These are phyloP conservation scores for Henckelia pumila DNA, from an alignment of 257 asterid species.

Conservation along the genomic window DNA sequence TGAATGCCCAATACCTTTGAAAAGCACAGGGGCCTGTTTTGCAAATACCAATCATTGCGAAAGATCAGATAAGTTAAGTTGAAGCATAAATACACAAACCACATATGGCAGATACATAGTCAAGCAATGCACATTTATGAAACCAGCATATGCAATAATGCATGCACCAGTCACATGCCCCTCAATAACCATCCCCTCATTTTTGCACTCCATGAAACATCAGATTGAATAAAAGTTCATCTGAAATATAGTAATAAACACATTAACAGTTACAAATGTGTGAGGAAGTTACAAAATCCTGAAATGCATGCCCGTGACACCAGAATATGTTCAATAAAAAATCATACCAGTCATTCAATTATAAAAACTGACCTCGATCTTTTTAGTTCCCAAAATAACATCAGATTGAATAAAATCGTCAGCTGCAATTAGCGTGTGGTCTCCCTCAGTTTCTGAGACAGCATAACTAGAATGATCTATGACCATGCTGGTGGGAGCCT, in stretches of 20 bases:
- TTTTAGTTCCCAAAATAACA: slow-evolving; percentile 56
- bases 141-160: neutral
- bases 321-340: neutral
- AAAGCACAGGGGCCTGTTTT: slow-evolving; percentile 71
- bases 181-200: neutral
- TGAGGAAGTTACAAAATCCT: neutral
- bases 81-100: neutral
- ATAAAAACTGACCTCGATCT: slow-evolving; percentile 50
- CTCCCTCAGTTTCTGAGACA: slow-evolving; percentile 65
- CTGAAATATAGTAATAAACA: neutral
- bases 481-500: slow-evolving; percentile 71
- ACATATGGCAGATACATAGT: neutral
- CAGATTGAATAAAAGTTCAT: neutral
- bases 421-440: slow-evolving; percentile 68
- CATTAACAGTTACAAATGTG: neutral
- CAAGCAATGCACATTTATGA: neutral
- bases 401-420: slow-evolving; percentile 62
- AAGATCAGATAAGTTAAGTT: neutral
- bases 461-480: slow-evolving; percentile 72
- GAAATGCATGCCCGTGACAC: neutral
- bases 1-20: slow-evolving; percentile 70
- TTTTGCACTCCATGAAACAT: neutral
- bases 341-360: neutral
- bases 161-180: neutral
- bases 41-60: slow-evolving; percentile 10